Conservation (phyloP, 495 filamentous ascomycete species). For the Margaritispora aquatica region DNA sequence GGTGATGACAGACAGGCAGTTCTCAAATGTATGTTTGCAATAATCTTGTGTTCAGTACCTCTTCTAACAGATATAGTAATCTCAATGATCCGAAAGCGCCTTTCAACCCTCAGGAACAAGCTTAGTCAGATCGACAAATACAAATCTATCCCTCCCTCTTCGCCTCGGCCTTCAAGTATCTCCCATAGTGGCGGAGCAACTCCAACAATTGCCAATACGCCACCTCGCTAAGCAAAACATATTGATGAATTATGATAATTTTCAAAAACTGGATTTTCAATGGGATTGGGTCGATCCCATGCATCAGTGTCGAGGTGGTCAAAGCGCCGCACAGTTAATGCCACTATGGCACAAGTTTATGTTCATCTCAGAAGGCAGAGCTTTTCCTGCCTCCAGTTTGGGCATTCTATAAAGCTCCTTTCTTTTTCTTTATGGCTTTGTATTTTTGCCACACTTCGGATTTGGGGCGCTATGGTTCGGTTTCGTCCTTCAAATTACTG, state of each 20-base stretch:
- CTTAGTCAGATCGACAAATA: slow-evolving; percentile 46
- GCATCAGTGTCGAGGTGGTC: neutral
- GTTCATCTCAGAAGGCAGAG: neutral
- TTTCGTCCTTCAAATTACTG: neutral
- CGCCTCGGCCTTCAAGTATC: slow-evolving; percentile 18
- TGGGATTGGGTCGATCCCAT: neutral
- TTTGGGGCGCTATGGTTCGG: neutral
- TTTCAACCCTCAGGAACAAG: slow-evolving; percentile 51
- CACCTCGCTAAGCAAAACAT: slow-evolving; percentile 1
- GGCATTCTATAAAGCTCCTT: neutral
- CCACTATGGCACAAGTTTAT: too few species aligned
- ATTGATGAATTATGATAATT: neutral
- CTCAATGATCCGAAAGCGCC: slow-evolving; percentile 51
- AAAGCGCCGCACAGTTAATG: too few species aligned
- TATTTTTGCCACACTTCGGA: neutral
- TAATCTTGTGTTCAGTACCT: slow-evolving; percentile 12
- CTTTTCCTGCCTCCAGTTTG: neutral
- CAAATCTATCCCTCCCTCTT: slow-evolving; percentile 18
- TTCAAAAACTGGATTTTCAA: neutral
- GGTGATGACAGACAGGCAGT: slow-evolving; percentile 68
- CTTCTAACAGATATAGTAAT: slow-evolving; percentile 43
- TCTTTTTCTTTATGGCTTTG: neutral
- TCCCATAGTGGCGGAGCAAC: slow-evolving; percentile 24
- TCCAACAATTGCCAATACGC: slow-evolving; percentile 29
- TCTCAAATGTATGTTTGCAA: slow-evolving; percentile 52